phyloP scores from a whole-genome alignment of 2,329 filamentous ascomycete species.

The Gremmenia infestans region DNA sequence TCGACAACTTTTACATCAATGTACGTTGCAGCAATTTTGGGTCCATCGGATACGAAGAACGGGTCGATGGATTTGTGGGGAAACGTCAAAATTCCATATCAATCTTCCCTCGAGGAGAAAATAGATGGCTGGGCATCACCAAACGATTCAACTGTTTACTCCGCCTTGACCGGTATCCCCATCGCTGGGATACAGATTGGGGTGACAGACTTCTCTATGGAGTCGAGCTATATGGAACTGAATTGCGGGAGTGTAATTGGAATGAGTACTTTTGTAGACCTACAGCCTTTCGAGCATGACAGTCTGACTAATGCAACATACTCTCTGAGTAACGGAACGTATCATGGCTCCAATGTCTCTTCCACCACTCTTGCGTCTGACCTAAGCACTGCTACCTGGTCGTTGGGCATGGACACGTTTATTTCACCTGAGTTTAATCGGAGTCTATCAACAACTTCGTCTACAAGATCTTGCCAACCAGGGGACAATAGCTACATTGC shows the following conservation, averaged over 20 bases:
- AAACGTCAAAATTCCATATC: conserved; percentile 10
- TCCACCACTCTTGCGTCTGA: neutral
- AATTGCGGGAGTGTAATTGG: neutral
- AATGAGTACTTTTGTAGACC: neutral
- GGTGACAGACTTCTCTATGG: neutral
- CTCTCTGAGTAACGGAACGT: conserved; percentile 3
- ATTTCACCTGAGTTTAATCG: conserved; percentile 4
- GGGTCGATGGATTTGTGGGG: conserved; percentile 6
- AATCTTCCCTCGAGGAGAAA: conserved; percentile 1
- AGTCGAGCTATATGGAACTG: conserved; percentile 10
- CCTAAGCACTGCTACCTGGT: conserved; percentile 3
- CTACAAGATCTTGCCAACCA: neutral
- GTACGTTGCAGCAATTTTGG: conserved; percentile 4
- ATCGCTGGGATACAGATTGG: conserved; percentile 2
- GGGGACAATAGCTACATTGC: neutral
- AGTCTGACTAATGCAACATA: neutral
- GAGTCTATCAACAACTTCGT: neutral
- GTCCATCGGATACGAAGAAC: neutral
- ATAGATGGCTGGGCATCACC: conserved; percentile 1
- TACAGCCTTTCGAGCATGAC: neutral
- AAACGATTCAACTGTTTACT: conserved; percentile 2
- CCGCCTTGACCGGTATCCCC: conserved; percentile 7
- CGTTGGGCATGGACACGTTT: conserved; percentile 3
- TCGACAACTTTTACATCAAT: conserved; percentile 3
- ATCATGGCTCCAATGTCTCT: neutral